These are phyloP conservation scores for Globisporangium uncinulatum DNA, from an alignment of 352 stramenopile species.

Conservation along the genomic window DNA sequence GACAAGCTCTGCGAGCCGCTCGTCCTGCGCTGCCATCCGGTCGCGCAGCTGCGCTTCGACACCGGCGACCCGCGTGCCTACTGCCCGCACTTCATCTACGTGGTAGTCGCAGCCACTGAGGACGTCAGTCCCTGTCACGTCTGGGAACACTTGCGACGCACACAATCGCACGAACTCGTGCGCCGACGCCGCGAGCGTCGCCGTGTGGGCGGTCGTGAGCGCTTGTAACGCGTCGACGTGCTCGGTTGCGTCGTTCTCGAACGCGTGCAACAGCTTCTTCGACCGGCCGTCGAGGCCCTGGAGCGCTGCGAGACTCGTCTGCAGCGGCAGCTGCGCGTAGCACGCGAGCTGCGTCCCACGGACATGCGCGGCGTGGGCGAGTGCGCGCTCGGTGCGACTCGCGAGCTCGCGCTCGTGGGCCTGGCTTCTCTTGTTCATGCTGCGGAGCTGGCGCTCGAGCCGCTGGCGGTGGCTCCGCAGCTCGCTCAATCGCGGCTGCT, in stretches of 20 bases:
- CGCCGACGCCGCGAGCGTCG: conserved; percentile 24
- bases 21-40: conserved; percentile 26
- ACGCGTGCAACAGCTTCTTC: conserved; percentile 59
- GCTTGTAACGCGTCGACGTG: conserved; percentile 18
- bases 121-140: conserved; percentile 51
- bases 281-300: conserved; percentile 80
- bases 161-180: conserved; percentile 56
- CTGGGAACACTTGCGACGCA: conserved; percentile 47
- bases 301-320: conserved; percentile 69
- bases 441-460: conserved; percentile 56
- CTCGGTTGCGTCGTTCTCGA: conserved; percentile 28
- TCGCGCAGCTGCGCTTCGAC: conserved; percentile 35
- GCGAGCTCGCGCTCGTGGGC: conserved; percentile 50
- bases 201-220: conserved; percentile 25
- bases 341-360: conserved; percentile 45
- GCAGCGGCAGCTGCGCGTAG: conserved; percentile 59
- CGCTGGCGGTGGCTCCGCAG: conserved; percentile 75
- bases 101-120: conserved; percentile 85
- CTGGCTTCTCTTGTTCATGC: conserved; percentile 44
- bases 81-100: conserved; percentile 50
- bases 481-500: conserved; percentile 81
- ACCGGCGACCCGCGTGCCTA: conserved; percentile 31
- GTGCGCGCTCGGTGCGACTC: conserved; percentile 18
- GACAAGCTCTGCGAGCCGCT: conserved; percentile 29
- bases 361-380: conserved; percentile 28